Conservation (phyloP, 2,329 filamentous ascomycete genomes). For the Aspergillus nomiae region DNA sequence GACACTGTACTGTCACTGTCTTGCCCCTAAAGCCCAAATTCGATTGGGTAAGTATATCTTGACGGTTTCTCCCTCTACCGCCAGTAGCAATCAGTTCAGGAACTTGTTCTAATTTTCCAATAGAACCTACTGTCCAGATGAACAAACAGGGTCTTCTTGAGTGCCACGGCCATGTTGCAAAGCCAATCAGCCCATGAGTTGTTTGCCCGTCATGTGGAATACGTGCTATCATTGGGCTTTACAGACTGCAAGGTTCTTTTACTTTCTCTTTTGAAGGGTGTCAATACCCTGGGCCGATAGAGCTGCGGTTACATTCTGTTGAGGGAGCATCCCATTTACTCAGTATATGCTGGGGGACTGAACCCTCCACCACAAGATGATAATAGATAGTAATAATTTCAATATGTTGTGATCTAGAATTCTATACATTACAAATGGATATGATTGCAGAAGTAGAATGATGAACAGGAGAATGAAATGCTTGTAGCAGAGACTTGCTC, state of each 20-base stretch:
- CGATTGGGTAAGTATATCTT: not conserved
- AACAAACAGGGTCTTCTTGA: not conserved
- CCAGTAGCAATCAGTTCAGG: not conserved
- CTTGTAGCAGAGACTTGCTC: too few species aligned
- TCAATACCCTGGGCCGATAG: not conserved
- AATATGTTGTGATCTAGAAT: not conserved
- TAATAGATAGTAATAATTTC: not conserved
- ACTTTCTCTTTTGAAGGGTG: fast-evolving
- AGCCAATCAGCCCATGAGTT: not conserved
- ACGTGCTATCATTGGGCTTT: not conserved
- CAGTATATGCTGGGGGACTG: not conserved
- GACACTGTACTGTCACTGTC: not conserved
- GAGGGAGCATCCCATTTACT: not conserved
- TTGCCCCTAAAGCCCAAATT: not conserved
- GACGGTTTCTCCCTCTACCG: not conserved
- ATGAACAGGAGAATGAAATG: too few species aligned
- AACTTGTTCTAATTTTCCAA: not conserved
- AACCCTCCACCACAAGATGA: not conserved
- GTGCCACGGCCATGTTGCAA: not conserved
- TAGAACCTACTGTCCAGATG: not conserved
- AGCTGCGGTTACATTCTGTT: not conserved
- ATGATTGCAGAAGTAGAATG: too few species aligned
- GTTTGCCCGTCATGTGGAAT: not conserved
- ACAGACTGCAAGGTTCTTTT: not conserved
- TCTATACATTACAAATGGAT: too few species aligned